These are phyloP conservation scores for Nannizziopsis barbatae DNA, from an alignment of 2,329 filamentous ascomycete genomes.

Conservation along the genomic window DNA sequence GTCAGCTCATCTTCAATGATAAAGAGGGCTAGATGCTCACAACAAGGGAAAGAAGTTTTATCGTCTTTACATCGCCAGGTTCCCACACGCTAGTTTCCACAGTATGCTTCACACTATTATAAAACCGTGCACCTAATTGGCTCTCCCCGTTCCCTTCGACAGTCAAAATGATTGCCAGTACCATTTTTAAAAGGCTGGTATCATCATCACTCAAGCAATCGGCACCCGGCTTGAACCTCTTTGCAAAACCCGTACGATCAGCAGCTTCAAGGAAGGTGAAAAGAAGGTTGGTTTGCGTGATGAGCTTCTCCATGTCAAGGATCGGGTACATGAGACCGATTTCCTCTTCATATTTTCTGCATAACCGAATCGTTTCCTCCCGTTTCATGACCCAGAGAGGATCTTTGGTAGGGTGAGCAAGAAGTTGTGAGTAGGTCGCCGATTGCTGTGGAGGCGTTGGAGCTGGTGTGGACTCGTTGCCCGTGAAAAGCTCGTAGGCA, in stretches of 20 bases:
- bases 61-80: conserved; percentile 45
- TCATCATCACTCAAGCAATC: conserved; percentile 53
- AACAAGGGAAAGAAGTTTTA: conserved; percentile 42
- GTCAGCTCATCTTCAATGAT: neutral
- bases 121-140: conserved; percentile 60
- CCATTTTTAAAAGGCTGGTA: conserved; percentile 66
- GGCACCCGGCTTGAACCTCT: conserved; percentile 42
- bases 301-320: conserved; percentile 59
- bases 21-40: conserved; percentile 8
- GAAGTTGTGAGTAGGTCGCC: conserved; percentile 24
- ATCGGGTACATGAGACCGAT: conserved; percentile 88
- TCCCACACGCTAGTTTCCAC: conserved; percentile 55
- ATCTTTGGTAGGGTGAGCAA: conserved; percentile 48
- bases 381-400: conserved; percentile 68
- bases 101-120: conserved; percentile 60
- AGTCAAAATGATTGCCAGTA: conserved; percentile 66
- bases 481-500: conserved; percentile 47
- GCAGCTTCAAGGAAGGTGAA: conserved; percentile 63
- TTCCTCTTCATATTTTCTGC: conserved; percentile 75
- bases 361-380: conserved; percentile 69
- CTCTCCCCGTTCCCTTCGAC: conserved; percentile 72
- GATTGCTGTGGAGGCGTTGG: conserved; percentile 38
- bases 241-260: conserved; percentile 47
- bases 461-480: conserved; percentile 34
- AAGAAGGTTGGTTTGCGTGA: conserved; percentile 57